Conservation (phyloP, 441 rosid species). For the Isatis lusitanica region DNA sequence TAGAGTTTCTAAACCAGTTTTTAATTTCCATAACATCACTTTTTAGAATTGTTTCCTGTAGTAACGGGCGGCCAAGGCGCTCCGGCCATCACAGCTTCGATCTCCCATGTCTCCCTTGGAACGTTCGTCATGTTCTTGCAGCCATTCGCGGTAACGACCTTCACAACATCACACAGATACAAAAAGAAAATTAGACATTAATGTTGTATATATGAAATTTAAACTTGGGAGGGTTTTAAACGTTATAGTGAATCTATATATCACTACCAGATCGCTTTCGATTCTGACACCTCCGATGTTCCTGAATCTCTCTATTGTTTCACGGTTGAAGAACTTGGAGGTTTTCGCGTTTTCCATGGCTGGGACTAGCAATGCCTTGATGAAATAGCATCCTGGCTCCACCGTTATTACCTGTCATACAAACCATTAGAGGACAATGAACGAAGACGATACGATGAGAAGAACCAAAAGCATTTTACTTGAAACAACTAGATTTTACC, state of each 20-base stretch:
- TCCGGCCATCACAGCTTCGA: constrained; percentile 95
- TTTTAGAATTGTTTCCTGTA: constrained; percentile 15
- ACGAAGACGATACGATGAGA: not conserved
- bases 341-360: constrained; percentile 61
- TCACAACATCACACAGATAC: not conserved
- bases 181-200: constrained; percentile 1
- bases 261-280: constrained; percentile 86
- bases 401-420: constrained; percentile 78
- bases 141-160: constrained; percentile 73
- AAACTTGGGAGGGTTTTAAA: not conserved
- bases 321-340: constrained; percentile 64
- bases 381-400: constrained; percentile 98
- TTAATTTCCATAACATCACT: constrained; percentile 10
- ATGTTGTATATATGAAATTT: not conserved
- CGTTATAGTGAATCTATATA: not conserved
- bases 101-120: constrained; percentile 68
- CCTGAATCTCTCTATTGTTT: constrained; percentile 57
- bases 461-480: not conserved
- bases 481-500: constrained; percentile 45
- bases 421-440: constrained; percentile 22
- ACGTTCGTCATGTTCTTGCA: constrained; percentile 82
- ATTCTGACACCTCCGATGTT: constrained; percentile 92
- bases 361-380: constrained; percentile 70
- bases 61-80: constrained; percentile 58
- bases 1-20: constrained; percentile 10